Evolutionary conservation across 2,329 filamentous ascomycete species (phyloP), one percentile per base, ranked within the genome.

Genomic region (Fusarium marasasianum): DNA sequence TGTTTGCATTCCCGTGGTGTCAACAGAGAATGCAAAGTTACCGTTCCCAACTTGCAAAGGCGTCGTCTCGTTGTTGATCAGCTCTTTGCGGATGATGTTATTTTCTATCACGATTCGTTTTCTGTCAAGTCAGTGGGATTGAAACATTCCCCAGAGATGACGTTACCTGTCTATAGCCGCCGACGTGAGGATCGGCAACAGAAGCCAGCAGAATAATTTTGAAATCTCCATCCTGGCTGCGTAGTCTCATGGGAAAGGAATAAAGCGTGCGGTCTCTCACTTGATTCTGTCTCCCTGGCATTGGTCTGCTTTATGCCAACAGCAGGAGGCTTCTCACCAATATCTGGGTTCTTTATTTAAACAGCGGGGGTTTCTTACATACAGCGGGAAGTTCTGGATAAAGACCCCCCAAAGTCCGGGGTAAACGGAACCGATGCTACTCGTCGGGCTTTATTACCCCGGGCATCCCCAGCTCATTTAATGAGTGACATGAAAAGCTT

Each of bases 1-100:
- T 5, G 84, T 85, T 55, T 77, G 75, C 56, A 87, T 77, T 12
- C 86, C 85, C 2, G 85, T 87, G 8, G 86, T 79, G 71, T 87
- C 85, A 18, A 83, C 84, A 10, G 83, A 83, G 62, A 87, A 87
- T 8, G 85, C 85, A 68, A 87, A 86, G 75, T 87, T 86, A 22
- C 86, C 85, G 71, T 87, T 87, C 37, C 85, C 86, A 6, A 87
- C 85, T 70, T 86, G 85, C 43, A 90, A 79, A 1, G 88, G 88
- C 15, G 88, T 90, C 1, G 68, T 75, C 26, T 84, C 85, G 41
- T 78, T 76, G 56, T 78, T 45, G 24, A 79, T 77, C 3, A 78
- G 33, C 7, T 31, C 59, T 8, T 75, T 79, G 6, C 78, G 76
- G 3, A 79, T 50, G 8, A 79, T 62, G 15, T 76, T 79, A 26